A percentile compares a stretch with the other conserved stretches of the same genome.
These are phyloP conservation scores for Fusarium domesticum DNA, from an alignment of 2,329 filamentous ascomycete species.

Conservation along the genomic window DNA sequence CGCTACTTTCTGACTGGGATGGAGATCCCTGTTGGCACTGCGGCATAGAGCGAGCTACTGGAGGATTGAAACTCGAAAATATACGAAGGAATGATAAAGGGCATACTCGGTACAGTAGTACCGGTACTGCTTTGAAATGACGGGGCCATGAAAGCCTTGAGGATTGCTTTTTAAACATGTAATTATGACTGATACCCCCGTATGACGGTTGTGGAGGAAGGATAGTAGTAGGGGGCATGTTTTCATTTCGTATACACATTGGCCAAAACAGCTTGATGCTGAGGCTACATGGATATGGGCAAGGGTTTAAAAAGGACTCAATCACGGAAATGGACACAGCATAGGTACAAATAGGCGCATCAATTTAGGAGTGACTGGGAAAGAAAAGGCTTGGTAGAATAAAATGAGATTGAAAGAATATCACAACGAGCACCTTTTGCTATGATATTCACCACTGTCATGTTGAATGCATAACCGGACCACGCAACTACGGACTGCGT, in stretches of 20 bases:
- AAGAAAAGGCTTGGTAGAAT: not conserved
- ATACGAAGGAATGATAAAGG: constrained; percentile 13
- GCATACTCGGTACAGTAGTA: too few relatives aligned
- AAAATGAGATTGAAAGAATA: too few relatives aligned
- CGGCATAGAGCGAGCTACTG: constrained; percentile 15
- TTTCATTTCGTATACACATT: constrained; percentile 27
- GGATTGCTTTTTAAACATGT: too few relatives aligned
- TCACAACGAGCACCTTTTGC: too few relatives aligned
- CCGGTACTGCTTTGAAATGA: too few relatives aligned
- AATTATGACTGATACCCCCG: too few relatives aligned
- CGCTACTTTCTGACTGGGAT: constrained; percentile 30
- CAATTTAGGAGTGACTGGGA: constrained; percentile 2
- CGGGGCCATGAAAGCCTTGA: too few relatives aligned
- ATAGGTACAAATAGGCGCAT: constrained; percentile 17
- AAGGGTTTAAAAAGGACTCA: constrained; percentile 27
- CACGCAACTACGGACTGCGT: too few relatives aligned
- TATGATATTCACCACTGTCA: too few relatives aligned
- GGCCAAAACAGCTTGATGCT: constrained; percentile 26
- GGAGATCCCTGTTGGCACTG: constrained; percentile 18
- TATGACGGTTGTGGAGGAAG: not conserved
- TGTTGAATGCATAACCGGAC: too few relatives aligned
- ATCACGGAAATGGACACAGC: constrained; percentile 17
- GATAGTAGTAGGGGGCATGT: constrained; percentile 8
- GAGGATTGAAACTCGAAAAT: constrained; percentile 14
- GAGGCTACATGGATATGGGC: constrained; percentile 25